Evolutionary conservation across 352 stramenopile species (phyloP), one percentile per base, ranked within the genome.

Genomic region (Pythium volutum): DNA sequence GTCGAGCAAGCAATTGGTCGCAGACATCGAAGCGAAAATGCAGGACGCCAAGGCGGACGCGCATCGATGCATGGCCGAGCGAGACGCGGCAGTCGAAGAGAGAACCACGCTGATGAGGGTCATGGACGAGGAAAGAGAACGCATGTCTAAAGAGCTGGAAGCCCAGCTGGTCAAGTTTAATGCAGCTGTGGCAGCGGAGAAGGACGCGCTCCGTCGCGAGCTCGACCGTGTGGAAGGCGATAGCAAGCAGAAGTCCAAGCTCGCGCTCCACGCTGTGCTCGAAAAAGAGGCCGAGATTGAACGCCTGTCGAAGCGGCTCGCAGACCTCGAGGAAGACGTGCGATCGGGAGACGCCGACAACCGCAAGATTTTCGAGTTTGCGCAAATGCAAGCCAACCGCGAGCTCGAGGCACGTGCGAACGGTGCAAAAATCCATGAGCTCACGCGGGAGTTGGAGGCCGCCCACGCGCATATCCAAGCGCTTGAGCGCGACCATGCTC

Each of bases 351-450:
- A 88, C 38, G 83, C 86, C 1, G 87, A 92, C 52, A 84, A 94
- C 62, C 85, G 87, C 36, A 92, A 92, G 53, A 96, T 96, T 45
- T 84, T 96, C 45, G 85, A 95, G 53, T 85, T 93, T 47, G 87
- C 87, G 0, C 81, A 92, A 59, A 67, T 94, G 41, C 87, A 96
- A 65, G 87, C 87, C 5, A 92, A 86, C 26, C 77, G 87, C 8
- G 87, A 96, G 29, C 79, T 80, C 14, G 78, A 90, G 29, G 67
- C 77, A 33, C 74, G 84, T 16, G 70, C 77, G 11, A 84, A 91
- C 52, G 71, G 68, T 10, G 59, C 65, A 7, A 72, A 84, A 23
- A 74, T 93, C 57, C 70, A 88, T 25, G 78, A 77, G 22, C 55
- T 93, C 22, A 65, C 67, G 0, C 54, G 70, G 16, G 71, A 84